Evolutionary conservation across 805 yeast genomes (phyloP), one percentile per base, ranked within the genome.

Genomic region (Kazachstania martiniae): DNA sequence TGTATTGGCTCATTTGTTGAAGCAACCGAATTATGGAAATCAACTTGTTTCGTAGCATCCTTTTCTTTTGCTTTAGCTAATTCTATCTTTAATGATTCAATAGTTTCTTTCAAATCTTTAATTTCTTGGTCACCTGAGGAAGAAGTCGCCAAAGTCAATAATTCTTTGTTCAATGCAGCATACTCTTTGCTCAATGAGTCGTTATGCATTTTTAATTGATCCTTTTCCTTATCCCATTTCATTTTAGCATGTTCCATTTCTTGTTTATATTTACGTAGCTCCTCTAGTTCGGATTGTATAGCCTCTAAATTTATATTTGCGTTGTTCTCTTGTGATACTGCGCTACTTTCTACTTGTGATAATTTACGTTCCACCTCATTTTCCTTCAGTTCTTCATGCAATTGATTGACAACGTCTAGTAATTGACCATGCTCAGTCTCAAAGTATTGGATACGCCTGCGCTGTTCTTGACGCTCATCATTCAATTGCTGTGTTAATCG

Each of bases 311-410:
- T 32, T 8, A 16, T 16, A 13, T 22, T 18, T 13, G 25, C 21
- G 13, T 29, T 21, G 8, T 22, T 35, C 29, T 25, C 21, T 18
- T 25, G 22, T 10, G 30, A 27, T 10, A 31, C 25, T 23, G 27
- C 35, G n/a, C n/a, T n/a, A n/a, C n/a, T n/a, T n/a, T n/a, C n/a
- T n/a, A n/a, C n/a, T n/a, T n/a, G n/a, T n/a, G n/a, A n/a, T n/a
- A n/a, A n/a, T n/a, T n/a, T n/a, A 14, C 47, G 36, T 21, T 37
- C 33, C n/a, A n/a, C n/a, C 30, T 53, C 57, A 29, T 56, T 46
- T 23, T 51, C 49, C 35, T 50, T 49, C 2, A 59, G 51, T 27
- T 59, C 61, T 12, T 47, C 41, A 25, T 50, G 56, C 14, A 59
- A 35, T 21, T 47, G 49, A 22, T 52, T 56, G 4, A 54, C 51